Base-by-base conservation (phyloP, 345 rosid genomes). In the Alliaria petiolata region DNA sequence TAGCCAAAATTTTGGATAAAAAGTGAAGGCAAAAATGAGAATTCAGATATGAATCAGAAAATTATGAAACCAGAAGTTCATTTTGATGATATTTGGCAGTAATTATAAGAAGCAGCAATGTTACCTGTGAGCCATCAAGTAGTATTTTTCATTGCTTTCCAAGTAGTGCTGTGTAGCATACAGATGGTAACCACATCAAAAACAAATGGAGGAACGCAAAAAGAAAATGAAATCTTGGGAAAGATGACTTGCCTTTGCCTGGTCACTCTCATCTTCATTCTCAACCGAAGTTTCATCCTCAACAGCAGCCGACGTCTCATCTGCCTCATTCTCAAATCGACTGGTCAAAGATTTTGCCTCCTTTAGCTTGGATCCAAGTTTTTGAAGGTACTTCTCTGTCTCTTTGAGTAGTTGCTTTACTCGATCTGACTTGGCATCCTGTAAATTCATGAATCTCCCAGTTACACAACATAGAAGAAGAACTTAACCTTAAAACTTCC, bases 111-210 rank as follows among this genome's bases (percentile, higher is more conserved):
- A 40, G 46, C 19, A 46, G 11, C 33, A 67, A 17, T 39, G 33
- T 58, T 19, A 91, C 98, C 98, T 92, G 77, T 92, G 98, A 54
- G 98, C 98, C 98, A 92, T 92, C 86, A 87, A 7, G 70, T 92
- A 92, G 84, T 92, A 92, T 79, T 92, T 92, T 72, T 92, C 98
- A 72, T 89, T 92, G 88, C 98, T 92, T 79, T 92, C 98, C 86
- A 87, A 38, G 65, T 89, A 92, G 77, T 92, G 96, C 98, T 92
- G 90, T 85, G 75, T 63, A 78, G 20, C 62, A 68, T 31, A 76
- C 63, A 26, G 28, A 71, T 28, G 14, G 35, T 34, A 30, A 62
- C 35, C 20, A 72, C 60, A 39, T 65, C 38, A 62, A 47, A 63
- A 59, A 28, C 15, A 59, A 13, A 46, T 45, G 39, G 39, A 70